Base-by-base conservation (phyloP, 2,329 filamentous ascomycete genomes). In the Zymoseptoria passerinii region DNA sequence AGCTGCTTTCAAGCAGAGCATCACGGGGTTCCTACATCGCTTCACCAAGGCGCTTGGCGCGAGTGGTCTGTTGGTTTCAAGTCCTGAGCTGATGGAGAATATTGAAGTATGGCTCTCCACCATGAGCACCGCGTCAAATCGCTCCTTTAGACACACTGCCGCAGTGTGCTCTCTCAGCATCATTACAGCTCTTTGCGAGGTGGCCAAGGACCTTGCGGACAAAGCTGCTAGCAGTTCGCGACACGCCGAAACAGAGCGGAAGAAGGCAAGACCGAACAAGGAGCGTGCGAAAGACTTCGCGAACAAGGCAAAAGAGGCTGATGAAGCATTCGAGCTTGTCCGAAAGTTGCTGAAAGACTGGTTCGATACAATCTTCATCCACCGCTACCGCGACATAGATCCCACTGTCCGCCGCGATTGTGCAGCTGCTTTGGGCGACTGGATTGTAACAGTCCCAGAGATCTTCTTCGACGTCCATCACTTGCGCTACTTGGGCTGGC, bases 381-480 rank as follows among this genome's bases (percentile, higher is more conserved):
- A 99, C 74, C 86, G 94, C 52, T 99, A 97, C 73, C 89, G 94
- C 61, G 94, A 99, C 71, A 84, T 96, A 28, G 94, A 99, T 68
- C 84, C 90, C 6, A 89, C 84, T 67, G 95, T 99, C 64, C 84
- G 94, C 55, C 85, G 87, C 0, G 92, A 96, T 68, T 96, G 92
- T 70, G 86, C 95, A 23, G 85, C 88, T 63, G 90, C 90, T 13
- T 80, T 99, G 8, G 91, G 92, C 28, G 82, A 85, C 48, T 99
- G 94, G 94, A 95, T 97, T 65, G 82, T 86, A 71, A 83, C 83
- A 9, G 84, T 96, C 54, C 90, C 92, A 1, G 90, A 90, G 52
- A 82, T 89, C 51, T 99, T 96, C 75, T 90, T 96, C 72, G 89
- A 96, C 64, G 90, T 90, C 1, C 82, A 87, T 66, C 96, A 96